Conservation (phyloP, 495 filamentous ascomycete genomes). For the Clavariopsis aquatica region DNA sequence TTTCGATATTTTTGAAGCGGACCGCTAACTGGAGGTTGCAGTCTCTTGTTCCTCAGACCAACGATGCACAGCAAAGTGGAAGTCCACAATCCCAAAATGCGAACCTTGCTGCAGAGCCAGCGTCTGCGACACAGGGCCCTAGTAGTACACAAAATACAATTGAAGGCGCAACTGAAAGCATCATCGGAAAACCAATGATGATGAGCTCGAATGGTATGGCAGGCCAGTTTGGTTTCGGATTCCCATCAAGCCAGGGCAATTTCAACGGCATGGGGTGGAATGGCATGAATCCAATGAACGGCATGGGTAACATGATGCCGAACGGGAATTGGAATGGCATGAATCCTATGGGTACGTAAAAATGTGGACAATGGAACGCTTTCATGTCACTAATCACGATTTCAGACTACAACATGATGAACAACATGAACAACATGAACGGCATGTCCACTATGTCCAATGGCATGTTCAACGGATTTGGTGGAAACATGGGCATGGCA, state of each 20-base stretch:
- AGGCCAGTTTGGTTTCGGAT: slow-evolving; percentile 48
- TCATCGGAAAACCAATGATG: slow-evolving; percentile 9
- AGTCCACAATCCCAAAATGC: not conserved
- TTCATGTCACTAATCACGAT: not conserved
- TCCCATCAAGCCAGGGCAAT: slow-evolving; percentile 54
- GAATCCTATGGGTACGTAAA: slow-evolving; percentile 75
- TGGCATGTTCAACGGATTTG: slow-evolving; percentile 60
- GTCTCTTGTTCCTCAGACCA: not conserved
- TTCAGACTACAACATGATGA: slow-evolving; percentile 17
- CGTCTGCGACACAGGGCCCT: slow-evolving; percentile 9
- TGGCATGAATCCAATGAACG: slow-evolving; percentile 76
- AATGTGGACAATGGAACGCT: not conserved
- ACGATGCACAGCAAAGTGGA: not conserved
- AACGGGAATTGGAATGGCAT: slow-evolving; percentile 65
- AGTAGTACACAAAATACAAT: not conserved
- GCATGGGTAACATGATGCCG: slow-evolving; percentile 70
- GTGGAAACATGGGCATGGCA: slow-evolving; percentile 71
- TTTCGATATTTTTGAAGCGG: not conserved
- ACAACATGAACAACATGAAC: slow-evolving; percentile 45
- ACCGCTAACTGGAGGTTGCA: not conserved
- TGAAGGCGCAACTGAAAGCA: slow-evolving; percentile 8
- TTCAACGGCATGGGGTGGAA: slow-evolving; percentile 67
- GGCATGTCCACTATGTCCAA: slow-evolving; percentile 58
- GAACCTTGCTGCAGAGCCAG: slow-evolving; percentile 7
- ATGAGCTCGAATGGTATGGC: slow-evolving; percentile 40